These are phyloP conservation scores for Alternaria arbusti DNA, from an alignment of 2,329 filamentous ascomycete species.

Conservation along the genomic window DNA sequence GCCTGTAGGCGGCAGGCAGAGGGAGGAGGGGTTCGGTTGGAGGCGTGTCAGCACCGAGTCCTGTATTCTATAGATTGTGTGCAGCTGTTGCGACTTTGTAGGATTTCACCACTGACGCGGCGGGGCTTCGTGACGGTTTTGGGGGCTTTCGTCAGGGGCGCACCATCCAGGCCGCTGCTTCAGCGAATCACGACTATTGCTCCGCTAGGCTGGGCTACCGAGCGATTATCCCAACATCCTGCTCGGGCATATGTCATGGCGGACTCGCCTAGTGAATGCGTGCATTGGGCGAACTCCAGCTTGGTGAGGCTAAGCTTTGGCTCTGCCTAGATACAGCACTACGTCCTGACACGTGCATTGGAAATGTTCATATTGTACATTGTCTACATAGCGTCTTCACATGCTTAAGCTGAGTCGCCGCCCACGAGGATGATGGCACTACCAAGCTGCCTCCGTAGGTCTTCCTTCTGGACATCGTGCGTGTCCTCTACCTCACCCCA, in stretches of 20 bases:
- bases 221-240: neutral
- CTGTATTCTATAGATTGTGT: neutral
- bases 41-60: neutral
- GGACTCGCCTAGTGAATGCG: neutral
- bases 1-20: neutral
- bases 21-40: neutral
- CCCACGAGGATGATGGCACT: conserved; percentile 82
- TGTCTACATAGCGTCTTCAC: neutral
- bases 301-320: neutral
- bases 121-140: conserved; percentile 12
- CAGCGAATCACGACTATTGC: conserved; percentile 13
- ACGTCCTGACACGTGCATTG: neutral
- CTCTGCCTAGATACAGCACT: neutral
- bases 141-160: conserved; percentile 17
- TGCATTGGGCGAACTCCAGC: neutral
- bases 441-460: conserved; percentile 84
- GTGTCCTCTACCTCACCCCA: conserved; percentile 99
- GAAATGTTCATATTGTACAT: neutral
- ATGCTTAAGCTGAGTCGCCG: conserved; percentile 26
- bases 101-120: neutral
- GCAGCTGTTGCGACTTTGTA: conserved; percentile 1
- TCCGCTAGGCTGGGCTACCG: conserved; percentile 1
- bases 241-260: conserved; percentile 5
- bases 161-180: conserved; percentile 1
- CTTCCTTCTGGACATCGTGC: conserved; percentile 94